A percentile compares a stretch with the other conserved stretches of the same genome.
These are phyloP conservation scores for Leptographium galeiforme DNA, from an alignment of 2,329 filamentous ascomycete species.

Conservation along the genomic window DNA sequence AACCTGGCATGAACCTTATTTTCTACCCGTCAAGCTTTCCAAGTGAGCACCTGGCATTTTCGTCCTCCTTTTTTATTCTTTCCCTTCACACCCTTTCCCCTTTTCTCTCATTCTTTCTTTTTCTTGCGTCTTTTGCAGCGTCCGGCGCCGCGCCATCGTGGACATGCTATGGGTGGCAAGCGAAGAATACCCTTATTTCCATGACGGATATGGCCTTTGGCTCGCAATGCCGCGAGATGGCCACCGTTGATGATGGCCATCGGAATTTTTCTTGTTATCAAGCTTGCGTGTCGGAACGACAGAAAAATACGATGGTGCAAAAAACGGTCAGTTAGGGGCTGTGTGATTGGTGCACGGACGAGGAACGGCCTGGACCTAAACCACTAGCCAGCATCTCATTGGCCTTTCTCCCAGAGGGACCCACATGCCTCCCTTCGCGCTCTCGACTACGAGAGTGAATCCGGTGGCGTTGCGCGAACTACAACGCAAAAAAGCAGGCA, in stretches of 20 bases:
- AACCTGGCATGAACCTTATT: slow-evolving; percentile 8
- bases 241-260: background rate
- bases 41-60: background rate
- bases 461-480: slow-evolving; percentile 2
- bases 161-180: background rate
- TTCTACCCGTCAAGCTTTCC: background rate
- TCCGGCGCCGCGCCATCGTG: background rate
- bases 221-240: background rate
- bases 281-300: background rate
- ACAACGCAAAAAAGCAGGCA: slow-evolving; percentile 2
- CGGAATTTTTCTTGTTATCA: background rate
- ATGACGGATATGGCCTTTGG: no score
- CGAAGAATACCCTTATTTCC: background rate
- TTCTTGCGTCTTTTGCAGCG: background rate
- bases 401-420: background rate
- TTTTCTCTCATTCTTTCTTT: background rate
- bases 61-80: slow-evolving; percentile 1
- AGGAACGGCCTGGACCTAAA: background rate
- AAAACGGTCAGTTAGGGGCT: background rate
- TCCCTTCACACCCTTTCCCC: background rate
- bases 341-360: slow-evolving; percentile 4
- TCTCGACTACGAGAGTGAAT: background rate
- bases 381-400: background rate
- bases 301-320: background rate
- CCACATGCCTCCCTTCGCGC: slow-evolving; percentile 1